Conservation (phyloP, 306 rosid genomes). For the Medicago ruthenica region DNA sequence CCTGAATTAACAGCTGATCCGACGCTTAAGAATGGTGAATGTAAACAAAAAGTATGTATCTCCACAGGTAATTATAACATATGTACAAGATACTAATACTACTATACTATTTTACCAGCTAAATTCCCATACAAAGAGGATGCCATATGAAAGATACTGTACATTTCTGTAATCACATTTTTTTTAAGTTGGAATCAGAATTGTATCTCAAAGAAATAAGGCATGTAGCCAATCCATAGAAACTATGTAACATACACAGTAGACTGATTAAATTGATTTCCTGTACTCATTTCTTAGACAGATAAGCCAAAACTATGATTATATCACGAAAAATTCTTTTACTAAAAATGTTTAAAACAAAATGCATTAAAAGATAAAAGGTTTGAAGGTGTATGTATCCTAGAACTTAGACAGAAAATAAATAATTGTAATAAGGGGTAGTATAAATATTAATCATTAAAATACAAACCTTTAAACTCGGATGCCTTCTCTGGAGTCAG, state of each 20-base stretch:
- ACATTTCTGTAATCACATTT: conserved; percentile 12
- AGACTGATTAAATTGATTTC: conserved; percentile 33
- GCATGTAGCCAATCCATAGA: conserved; percentile 14
- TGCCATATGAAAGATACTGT: conserved; percentile 3
- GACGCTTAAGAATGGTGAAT: conserved; percentile 24
- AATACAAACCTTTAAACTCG: conserved; percentile 77
- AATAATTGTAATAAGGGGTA: background rate
- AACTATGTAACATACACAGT: conserved; percentile 20
- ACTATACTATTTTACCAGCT: conserved; percentile 2
- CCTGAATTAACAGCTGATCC: conserved; percentile 14
- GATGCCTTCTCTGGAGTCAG: conserved; percentile 77
- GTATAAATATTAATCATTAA: conserved; percentile 36
- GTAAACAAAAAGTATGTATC: background rate
- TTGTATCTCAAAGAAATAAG: conserved; percentile 18
- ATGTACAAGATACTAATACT: conserved; percentile 16
- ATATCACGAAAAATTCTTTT: background rate
- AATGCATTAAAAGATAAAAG: conserved; percentile 11
- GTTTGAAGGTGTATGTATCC: conserved; percentile 21
- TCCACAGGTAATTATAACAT: conserved; percentile 13
- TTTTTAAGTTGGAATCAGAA: conserved; percentile 35
- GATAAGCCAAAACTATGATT: conserved; percentile 15
- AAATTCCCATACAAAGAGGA: conserved; percentile 26
- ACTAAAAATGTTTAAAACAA: conserved; percentile 2
- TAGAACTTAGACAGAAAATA: conserved; percentile 27
- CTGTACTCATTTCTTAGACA: conserved; percentile 4